These are phyloP conservation scores for Rhododendron simsii DNA, from an alignment of 148 eudicot species.

Conservation along the genomic window DNA sequence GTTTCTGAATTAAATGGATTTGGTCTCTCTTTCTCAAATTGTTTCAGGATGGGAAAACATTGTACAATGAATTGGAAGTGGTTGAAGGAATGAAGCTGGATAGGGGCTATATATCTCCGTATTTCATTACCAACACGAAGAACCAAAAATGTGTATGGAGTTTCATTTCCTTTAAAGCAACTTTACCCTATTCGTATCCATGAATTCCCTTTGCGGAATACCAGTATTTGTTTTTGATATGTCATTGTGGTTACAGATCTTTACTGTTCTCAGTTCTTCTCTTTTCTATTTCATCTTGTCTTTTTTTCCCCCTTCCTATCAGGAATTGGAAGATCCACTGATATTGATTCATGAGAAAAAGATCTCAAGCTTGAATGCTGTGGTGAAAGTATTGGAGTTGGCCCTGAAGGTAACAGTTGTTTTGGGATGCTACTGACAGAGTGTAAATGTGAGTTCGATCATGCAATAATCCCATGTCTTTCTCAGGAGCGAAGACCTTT, in stretches of 20 bases:
- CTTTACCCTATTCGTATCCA: background rate
- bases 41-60: conserved; percentile 45
- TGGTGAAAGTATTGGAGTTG: conserved; percentile 49
- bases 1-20: background rate
- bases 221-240: background rate
- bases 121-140: conserved; percentile 44
- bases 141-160: conserved; percentile 49
- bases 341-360: conserved; percentile 63
- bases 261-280: background rate
- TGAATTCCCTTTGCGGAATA: background rate
- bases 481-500: conserved; percentile 41
- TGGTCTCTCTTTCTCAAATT: background rate
- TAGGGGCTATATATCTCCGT: conserved; percentile 55
- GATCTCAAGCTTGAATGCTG: conserved; percentile 45
- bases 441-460: background rate
- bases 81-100: conserved; percentile 63
- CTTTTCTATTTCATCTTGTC: background rate
- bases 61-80: conserved; percentile 44
- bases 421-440: background rate
- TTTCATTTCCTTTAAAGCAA: background rate
- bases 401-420: conserved; percentile 33
- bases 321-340: conserved; percentile 60
- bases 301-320: background rate
- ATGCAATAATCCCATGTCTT: background rate
- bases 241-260: background rate